Conservation (phyloP, 768 basidiomycete genomes). For the Auricularia auricula-judae region DNA sequence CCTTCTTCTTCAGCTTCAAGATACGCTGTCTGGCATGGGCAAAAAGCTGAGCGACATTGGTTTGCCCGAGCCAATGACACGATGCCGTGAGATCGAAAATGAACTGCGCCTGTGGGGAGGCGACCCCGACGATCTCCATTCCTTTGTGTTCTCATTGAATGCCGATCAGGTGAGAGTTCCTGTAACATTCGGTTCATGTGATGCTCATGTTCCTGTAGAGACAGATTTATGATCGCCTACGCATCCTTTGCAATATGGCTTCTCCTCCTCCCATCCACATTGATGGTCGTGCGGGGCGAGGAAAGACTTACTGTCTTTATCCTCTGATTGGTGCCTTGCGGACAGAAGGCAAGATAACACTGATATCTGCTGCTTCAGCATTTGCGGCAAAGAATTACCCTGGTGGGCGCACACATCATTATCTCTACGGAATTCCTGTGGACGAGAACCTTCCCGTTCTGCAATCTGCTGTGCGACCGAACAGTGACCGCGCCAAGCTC, state of each 20-base stretch:
- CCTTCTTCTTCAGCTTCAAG: slow-evolving; percentile 5
- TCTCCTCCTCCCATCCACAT: slow-evolving; percentile 17
- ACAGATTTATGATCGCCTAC: background rate
- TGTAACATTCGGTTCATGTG: too few species aligned
- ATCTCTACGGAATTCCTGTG: slow-evolving; percentile 12
- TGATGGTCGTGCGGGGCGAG: slow-evolving; percentile 30
- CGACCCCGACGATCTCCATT: background rate
- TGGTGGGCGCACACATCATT: slow-evolving; percentile 27
- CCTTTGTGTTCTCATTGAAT: background rate
- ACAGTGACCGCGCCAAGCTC: background rate
- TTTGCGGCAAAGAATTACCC: slow-evolving; percentile 30
- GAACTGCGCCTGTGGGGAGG: slow-evolving; percentile 17
- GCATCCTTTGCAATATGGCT: background rate
- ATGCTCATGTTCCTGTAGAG: background rate
- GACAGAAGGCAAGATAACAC: slow-evolving; percentile 16
- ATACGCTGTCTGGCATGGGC: slow-evolving; percentile 13
- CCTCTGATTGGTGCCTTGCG: slow-evolving; percentile 23
- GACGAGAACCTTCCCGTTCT: background rate
- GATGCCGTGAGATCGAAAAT: slow-evolving; percentile 16
- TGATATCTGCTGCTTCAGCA: slow-evolving; percentile 28
- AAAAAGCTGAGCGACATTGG: slow-evolving; percentile 19
- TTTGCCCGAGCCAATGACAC: slow-evolving; percentile 17
- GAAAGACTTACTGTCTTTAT: slow-evolving; percentile 28
- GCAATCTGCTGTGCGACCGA: background rate
- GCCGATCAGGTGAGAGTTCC: background rate